Evolutionary conservation across 805 yeast genomes (phyloP).

Genomic region (Lipomyces spencermartinsiae): DNA sequence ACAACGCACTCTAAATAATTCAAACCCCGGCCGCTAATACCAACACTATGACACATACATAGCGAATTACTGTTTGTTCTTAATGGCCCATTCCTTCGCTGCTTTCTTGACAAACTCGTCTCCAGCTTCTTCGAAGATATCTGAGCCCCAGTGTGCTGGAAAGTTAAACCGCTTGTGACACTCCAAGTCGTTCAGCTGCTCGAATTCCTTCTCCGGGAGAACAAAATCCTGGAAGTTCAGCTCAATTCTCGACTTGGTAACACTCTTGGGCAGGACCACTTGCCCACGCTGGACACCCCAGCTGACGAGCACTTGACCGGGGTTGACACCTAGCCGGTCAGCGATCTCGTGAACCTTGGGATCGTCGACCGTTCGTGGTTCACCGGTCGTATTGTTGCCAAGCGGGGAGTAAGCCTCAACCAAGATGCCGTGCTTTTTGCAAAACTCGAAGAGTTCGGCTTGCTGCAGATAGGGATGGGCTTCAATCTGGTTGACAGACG

Average conservation of each 20-base stretch:
- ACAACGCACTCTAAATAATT: neutral
- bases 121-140: conserved; percentile 41
- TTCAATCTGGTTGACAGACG: conserved; percentile 79
- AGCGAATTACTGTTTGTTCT: neutral
- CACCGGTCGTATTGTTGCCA: conserved; percentile 53
- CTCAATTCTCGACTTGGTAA: conserved; percentile 66
- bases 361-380: conserved; percentile 42
- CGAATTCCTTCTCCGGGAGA: conserved; percentile 53
- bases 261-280: conserved; percentile 50
- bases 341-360: conserved; percentile 59
- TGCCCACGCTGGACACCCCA: conserved; percentile 48
- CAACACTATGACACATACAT: neutral
- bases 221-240: conserved; percentile 50
- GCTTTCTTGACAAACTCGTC: conserved; percentile 17
- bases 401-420: conserved; percentile 82
- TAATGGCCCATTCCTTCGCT: conserved; percentile 21
- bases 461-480: conserved; percentile 77
- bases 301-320: conserved; percentile 63
- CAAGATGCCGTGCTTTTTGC: conserved; percentile 58
- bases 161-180: conserved; percentile 41
- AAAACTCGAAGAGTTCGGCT: conserved; percentile 59
- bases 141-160: conserved; percentile 44
- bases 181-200: conserved; percentile 41
- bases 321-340: conserved; percentile 57
- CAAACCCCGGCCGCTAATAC: too few relatives aligned